Evolutionary conservation across 208 protist genomes (phyloP), one percentile per base, ranked within the genome.

Genomic region (Trypanosoma grayi): DNA sequence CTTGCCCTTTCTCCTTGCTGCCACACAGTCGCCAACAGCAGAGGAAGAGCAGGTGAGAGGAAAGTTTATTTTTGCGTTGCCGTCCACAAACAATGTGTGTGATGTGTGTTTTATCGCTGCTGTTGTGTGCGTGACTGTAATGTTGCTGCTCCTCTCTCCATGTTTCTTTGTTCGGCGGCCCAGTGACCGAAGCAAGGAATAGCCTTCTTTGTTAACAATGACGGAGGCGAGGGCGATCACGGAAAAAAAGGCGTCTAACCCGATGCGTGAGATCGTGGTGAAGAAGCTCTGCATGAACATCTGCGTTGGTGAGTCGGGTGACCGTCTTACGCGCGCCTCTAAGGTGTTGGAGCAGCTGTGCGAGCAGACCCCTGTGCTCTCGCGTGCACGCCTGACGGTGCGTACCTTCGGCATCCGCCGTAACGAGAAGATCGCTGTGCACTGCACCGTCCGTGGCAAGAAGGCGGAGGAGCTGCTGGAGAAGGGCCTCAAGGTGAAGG

Each of bases 221-320:
- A 25, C 44, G 40, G 48, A 66, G 50, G 34, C 48, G 37, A 28
- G 33, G 31, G 39, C 24, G 14, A 41, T 85, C 48, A 83, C 79
- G 46, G 84, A 92, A 48, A 93, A 73, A 63, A 97, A 97, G 79
- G 85, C 79, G 20, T 71, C 75, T 25, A 98, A 99, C 93, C 83
- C 84, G 43, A 99, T 99, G 98, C 85, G 93, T 61, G 84, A 98
- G 68, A 98, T 99, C 68, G 69, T 87, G 43, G 98, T 99, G 63
- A 93, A 97, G 62, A 99, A 99, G 90, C 96, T 99, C 24, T 94
- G 97, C 78, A 86, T 99, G 66, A 99, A 99, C 97, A 99, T 99
- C 72, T 99, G 93, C 75, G 97, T 99, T 71, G 99, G 99, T 77
- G 98, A 99, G 85, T 91, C 78, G 74, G 98, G 98, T 74, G 99